These are phyloP conservation scores for Fusarium sacchari DNA, from an alignment of 2,329 filamentous ascomycete genomes.

Conservation along the genomic window DNA sequence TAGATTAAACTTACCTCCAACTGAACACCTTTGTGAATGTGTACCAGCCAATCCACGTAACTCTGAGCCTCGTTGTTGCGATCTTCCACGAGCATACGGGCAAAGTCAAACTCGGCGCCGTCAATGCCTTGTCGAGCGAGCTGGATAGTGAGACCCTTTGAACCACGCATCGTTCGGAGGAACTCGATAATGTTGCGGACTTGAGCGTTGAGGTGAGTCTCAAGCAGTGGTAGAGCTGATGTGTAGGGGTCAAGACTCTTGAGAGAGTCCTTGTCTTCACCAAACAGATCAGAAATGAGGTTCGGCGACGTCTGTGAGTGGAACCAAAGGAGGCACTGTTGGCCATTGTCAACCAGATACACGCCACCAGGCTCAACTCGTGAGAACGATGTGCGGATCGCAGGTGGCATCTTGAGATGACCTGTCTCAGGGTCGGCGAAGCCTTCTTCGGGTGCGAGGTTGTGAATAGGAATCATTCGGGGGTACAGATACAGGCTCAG, in stretches of 20 bases:
- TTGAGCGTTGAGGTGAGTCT: conserved; percentile 94
- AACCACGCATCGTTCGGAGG: conserved; percentile 80
- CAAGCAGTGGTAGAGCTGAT: conserved; percentile 81
- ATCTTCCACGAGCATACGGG: conserved; percentile 88
- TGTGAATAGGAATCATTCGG: conserved; percentile 91
- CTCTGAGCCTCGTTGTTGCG: conserved; percentile 97
- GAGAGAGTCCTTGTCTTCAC: conserved; percentile 74
- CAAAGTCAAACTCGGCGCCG: conserved; percentile 96
- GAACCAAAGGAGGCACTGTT: conserved; percentile 90
- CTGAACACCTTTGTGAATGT: conserved; percentile 92
- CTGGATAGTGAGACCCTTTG: conserved; percentile 89
- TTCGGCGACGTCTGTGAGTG: conserved; percentile 94
- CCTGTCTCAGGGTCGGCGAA: conserved; percentile 90
- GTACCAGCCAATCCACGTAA: conserved; percentile 98
- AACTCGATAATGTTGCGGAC: conserved; percentile 94
- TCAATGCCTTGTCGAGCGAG: conserved; percentile 92
- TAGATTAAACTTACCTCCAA: conserved; percentile 71
- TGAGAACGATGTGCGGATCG: conserved; percentile 84
- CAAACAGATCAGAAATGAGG: conserved; percentile 89
- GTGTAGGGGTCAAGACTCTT: conserved; percentile 84
- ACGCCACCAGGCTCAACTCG: conserved; percentile 92
- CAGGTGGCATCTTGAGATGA: conserved; percentile 83
- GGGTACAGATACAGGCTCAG: conserved; percentile 94
- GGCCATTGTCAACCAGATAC: conserved; percentile 95
- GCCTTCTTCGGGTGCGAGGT: conserved; percentile 85